Evolutionary conservation across 495 filamentous ascomycete genomes (phyloP).

Genomic region (Neurospora discreta): DNA sequence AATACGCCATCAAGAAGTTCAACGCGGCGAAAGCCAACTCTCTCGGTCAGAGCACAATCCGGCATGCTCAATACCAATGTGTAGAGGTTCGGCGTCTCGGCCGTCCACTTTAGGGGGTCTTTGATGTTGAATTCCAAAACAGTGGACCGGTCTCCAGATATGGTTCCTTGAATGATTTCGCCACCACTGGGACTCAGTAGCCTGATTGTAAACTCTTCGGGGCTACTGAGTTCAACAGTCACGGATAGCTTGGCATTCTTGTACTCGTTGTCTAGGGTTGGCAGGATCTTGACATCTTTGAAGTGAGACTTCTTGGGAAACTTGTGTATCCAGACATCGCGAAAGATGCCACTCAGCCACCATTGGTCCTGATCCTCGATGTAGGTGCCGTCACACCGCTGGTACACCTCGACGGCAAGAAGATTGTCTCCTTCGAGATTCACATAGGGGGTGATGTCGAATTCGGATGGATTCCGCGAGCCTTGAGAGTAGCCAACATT

Average conservation of each 20-base stretch:
- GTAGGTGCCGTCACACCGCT: constrained; percentile 55
- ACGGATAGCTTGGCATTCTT: constrained; percentile 42
- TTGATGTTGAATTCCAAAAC: constrained; percentile 24
- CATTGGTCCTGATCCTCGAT: constrained; percentile 56
- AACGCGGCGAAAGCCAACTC: constrained; percentile 49
- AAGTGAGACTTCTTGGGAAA: constrained; percentile 43
- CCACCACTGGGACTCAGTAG: constrained; percentile 24
- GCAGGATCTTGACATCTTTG: constrained; percentile 48
- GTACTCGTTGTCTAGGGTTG: constrained; percentile 46
- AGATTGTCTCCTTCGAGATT: constrained; percentile 35
- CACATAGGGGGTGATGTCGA: constrained; percentile 47
- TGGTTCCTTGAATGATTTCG: constrained; percentile 11
- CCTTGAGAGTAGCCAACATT: constrained; percentile 60
- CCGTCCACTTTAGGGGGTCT: constrained; percentile 53
- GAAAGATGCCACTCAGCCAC: constrained; percentile 57
- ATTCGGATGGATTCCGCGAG: constrained; percentile 55
- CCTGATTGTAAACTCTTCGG: constrained; percentile 17
- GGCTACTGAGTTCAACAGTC: constrained; percentile 27
- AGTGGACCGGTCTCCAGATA: constrained; percentile 4
- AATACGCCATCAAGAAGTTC: constrained; percentile 48
- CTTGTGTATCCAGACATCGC: constrained; percentile 54
- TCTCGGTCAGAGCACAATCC: constrained; percentile 34
- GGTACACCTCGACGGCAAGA: constrained; percentile 54
- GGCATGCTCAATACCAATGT: constrained; percentile 31
- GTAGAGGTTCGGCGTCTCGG: constrained; percentile 57